Evolutionary conservation across 257 asterid genomes (phyloP), one percentile per base, ranked within the genome.

Genomic region (Parsonsia alboflavescens): DNA sequence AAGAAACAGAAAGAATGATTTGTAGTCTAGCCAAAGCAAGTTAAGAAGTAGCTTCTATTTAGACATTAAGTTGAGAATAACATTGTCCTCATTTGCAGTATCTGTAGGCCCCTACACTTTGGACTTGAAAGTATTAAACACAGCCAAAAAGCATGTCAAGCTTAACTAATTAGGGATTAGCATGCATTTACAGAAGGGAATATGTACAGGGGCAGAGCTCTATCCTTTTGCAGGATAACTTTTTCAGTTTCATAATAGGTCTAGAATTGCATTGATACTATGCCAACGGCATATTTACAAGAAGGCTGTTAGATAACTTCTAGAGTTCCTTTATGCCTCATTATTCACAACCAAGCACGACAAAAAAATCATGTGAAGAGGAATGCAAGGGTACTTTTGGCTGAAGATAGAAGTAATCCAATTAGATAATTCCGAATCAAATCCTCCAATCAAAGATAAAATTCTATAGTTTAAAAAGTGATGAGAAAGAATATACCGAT

Each of bases 401-500:
- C 41, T 49, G 10, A 33, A 52, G 66, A 52, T 19, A 1, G 16
- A 56, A 57, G 56, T 3, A 45, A 28, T 42, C 56, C 69, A 50
- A 11, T n/a, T 52, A n/a, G 67, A 66, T 41, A 22, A 8, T 72
- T 48, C 3, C 7, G 11, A 2, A 19, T 30, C 6, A 63, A 6
- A 36, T n/a, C 12, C 56, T 16, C 61, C 48, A 33, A 52, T 3
- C 0, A 41, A 49, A 41, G 57, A 45, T 42, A 33, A 33, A 33
- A 46, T 42, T 5, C 46, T 42, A 2, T 33, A 42, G 46, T 42
- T 42, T 42, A 9, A 24, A 22, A 41, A 19, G 53, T 68, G 68
- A 7, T 5, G 77, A 82, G 75, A 53, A 86, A 82, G 75, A 53
- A 86, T 96, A 26, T 64, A 94, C 99, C 80, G 98, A 76, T 84